phyloP scores from a whole-genome alignment of 2,329 filamentous ascomycete species.

The Penicillium digitatum region DNA sequence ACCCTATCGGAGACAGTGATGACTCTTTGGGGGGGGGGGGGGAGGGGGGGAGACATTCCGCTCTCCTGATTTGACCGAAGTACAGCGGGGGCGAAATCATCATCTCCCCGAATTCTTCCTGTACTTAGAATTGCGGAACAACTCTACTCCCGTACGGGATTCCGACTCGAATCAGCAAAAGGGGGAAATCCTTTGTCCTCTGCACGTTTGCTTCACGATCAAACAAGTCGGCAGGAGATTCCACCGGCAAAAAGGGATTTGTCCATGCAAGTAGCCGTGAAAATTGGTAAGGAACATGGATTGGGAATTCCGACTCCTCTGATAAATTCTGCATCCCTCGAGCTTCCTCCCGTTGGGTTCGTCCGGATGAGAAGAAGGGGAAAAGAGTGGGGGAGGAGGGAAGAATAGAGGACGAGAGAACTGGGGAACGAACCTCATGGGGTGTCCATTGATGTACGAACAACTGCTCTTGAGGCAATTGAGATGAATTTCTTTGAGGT shows the following conservation, averaged over 20 bases:
- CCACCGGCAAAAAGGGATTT: slow-evolving; percentile 10
- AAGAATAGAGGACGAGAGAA: not conserved
- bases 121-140: slow-evolving; percentile 2
- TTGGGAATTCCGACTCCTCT: slow-evolving; percentile 5
- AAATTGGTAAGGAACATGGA: slow-evolving; percentile 25
- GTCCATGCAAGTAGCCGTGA: slow-evolving; percentile 25
- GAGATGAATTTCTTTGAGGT: not conserved
- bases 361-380: not conserved
- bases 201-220: slow-evolving; percentile 25
- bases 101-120: slow-evolving; percentile 17
- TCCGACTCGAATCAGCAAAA: not conserved
- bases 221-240: slow-evolving; percentile 24
- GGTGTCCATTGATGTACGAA: not conserved
- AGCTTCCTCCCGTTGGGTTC: not conserved
- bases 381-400: not conserved
- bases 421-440: not conserved
- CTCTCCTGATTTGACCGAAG: not conserved
- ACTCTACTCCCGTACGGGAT: not conserved
- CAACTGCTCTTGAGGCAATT: not conserved
- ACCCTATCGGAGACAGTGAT: slow-evolving; percentile 19
- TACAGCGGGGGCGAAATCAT: slow-evolving; percentile 9
- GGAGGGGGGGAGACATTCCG: not conserved
- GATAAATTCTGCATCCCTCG: not conserved
- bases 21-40: not conserved
- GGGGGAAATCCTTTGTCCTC: slow-evolving; percentile 17